Conservation (phyloP, 306 rosid species). For the Erythrophleum fordii region DNA sequence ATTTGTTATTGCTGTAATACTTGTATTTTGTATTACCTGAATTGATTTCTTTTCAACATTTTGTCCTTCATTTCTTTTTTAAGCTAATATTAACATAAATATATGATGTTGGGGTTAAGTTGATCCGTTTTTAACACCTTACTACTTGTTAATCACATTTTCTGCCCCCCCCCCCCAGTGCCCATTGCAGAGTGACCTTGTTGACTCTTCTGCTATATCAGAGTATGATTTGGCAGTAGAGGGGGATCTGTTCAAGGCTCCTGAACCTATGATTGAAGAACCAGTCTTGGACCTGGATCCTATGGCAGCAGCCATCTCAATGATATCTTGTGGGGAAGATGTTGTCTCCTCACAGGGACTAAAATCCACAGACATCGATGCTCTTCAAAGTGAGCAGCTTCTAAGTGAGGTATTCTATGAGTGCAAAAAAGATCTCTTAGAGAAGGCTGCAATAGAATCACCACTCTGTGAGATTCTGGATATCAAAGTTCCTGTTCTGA, state of each 20-base stretch:
- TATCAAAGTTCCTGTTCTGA: conserved; percentile 62
- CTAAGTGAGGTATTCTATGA: conserved; percentile 81
- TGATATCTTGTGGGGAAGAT: conserved; percentile 81
- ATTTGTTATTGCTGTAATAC: not conserved
- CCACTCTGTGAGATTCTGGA: conserved; percentile 68
- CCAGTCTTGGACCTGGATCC: conserved; percentile 60
- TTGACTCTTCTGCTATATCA: conserved; percentile 62
- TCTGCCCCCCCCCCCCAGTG: not conserved
- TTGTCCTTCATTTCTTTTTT: not conserved
- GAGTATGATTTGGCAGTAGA: conserved; percentile 91
- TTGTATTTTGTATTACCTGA: not conserved
- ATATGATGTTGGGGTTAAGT: conserved; percentile 2
- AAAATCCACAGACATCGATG: conserved; percentile 71
- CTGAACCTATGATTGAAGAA: conserved; percentile 83
- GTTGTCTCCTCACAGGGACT: conserved; percentile 66
- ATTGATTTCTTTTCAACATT: conserved; percentile 4
- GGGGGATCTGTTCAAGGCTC: conserved; percentile 97
- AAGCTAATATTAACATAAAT: not conserved
- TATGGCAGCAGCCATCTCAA: conserved; percentile 72
- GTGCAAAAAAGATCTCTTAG: conserved; percentile 77
- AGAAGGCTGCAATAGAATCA: conserved; percentile 63
- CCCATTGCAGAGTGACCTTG: conserved; percentile 63
- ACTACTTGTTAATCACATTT: conserved; percentile 13
- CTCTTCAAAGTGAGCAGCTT: conserved; percentile 84
- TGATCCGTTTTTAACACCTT: not conserved